Percentiles rank a stretch among this genome's conserved stretches.
Conservation (phyloP, 495 filamentous ascomycete species). For the Aspergillus egyptiacus region DNA sequence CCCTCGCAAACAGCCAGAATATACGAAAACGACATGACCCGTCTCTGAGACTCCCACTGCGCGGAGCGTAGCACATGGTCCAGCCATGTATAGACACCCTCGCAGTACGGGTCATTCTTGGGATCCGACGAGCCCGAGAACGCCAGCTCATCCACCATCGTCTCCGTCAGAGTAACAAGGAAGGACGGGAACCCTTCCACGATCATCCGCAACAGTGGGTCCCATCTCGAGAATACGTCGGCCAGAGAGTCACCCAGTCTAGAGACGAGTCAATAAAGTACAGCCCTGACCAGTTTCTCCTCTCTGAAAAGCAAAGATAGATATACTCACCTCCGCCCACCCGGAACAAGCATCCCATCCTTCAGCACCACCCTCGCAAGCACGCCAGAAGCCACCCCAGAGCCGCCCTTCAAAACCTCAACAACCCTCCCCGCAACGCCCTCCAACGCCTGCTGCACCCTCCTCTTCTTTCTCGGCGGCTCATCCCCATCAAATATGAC, state of each 20-base stretch:
- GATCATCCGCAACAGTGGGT: slow-evolving; percentile 29
- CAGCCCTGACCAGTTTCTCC: neutral
- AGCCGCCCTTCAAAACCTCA: slow-evolving; percentile 22
- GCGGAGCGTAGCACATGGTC: slow-evolving; percentile 35
- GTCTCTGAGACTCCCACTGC: slow-evolving; percentile 25
- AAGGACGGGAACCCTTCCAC: slow-evolving; percentile 27
- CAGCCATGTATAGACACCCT: slow-evolving; percentile 38
- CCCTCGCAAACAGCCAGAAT: slow-evolving; percentile 29
- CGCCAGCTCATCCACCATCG: slow-evolving; percentile 30
- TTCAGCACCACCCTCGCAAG: slow-evolving; percentile 29
- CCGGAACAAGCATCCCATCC: slow-evolving; percentile 24
- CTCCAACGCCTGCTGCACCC: slow-evolving; percentile 21
- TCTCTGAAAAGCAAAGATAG: neutral
- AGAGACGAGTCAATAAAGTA: no score
- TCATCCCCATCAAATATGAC: slow-evolving; percentile 13
- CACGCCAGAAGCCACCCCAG: slow-evolving; percentile 14
- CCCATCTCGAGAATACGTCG: slow-evolving; percentile 30
- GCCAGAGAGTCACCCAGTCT: slow-evolving; percentile 33
- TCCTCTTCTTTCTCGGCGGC: slow-evolving; percentile 30
- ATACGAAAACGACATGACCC: slow-evolving; percentile 30
- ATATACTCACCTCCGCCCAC: slow-evolving; percentile 27
- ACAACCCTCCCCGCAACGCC: slow-evolving; percentile 25
- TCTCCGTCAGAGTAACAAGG: slow-evolving; percentile 30
- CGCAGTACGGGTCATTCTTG: slow-evolving; percentile 19
- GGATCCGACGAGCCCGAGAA: slow-evolving; percentile 18